Base-by-base conservation (phyloP, 108 stramenopile species). In the Nitzschia palea region DNA sequence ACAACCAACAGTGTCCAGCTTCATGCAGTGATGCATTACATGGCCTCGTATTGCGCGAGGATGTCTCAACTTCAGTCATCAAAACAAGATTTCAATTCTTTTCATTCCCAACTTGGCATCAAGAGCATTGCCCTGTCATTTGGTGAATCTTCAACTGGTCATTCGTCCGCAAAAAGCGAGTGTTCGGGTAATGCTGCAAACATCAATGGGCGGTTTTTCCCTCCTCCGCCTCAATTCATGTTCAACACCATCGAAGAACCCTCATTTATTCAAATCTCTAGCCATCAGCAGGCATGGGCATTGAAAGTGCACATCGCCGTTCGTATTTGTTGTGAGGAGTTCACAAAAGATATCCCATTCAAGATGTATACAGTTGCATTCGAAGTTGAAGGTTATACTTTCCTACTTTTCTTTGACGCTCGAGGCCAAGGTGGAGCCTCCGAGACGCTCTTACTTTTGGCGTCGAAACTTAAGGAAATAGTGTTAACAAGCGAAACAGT, bases 141-240 rank as follows among this genome's bases (percentile, higher is more conserved):
- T 36, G 25, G 30, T 48, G 47, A 8, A 20, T 18, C 47, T n/a
- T 48, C 47, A 20, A 4, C 47, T 8, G 4, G n/a, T 18, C 15
- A 10, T 48, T n/a, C n/a, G n/a, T n/a, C n/a, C n/a, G 47, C 42
- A 32, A 33, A 15, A 44, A 31, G n/a, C 65, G 18, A 52, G 3
- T 36, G 17, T n/a, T 51, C 28, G 4, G 15, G 28, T 15, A 43
- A 3, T 43, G 14, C 4, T 25, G 0, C 18, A 75, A 26, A 32
- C 33, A 12, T 26, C 30, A 9, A 27, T 43, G 35, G 35, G 1
- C 47, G 65, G 27, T 80, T 68, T 53, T 45, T 80, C 20, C 33
- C 55, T 15, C 35, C 66, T 17, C 83, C 83, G 4, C 77, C 80
- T 25, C 65, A 72, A 28, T 85, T 64, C 67, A 73, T 77, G 84